These are phyloP conservation scores for Coemansia sp. DNA, from an alignment of 192 early-diverging fungal species.

Conservation along the genomic window DNA sequence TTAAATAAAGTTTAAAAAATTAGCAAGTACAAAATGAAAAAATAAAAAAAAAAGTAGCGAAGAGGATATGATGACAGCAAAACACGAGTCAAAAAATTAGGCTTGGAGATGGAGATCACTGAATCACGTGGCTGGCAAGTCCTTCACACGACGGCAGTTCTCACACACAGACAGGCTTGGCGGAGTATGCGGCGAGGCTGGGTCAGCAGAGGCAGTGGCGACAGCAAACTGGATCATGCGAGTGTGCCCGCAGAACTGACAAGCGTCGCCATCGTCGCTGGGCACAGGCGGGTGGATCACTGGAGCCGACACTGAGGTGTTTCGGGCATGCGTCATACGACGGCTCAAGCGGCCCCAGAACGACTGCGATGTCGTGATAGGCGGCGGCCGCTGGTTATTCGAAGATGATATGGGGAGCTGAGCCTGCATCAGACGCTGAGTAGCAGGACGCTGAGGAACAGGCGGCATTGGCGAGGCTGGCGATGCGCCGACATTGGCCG, in stretches of 20 bases:
- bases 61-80: neutral
- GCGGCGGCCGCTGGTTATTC: neutral
- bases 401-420: neutral
- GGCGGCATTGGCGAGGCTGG: neutral
- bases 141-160: conserved; percentile 42
- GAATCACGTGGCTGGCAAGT: conserved; percentile 21
- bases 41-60: neutral
- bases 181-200: neutral
- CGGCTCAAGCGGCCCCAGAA: conserved; percentile 44
- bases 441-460: neutral
- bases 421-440: conserved; percentile 4
- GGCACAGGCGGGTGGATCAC: conserved; percentile 5
- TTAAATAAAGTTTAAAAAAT: conserved; percentile 2
- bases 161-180: conserved; percentile 40
- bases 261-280: conserved; percentile 12
- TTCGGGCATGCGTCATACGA: conserved; percentile 30
- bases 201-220: conserved; percentile 9
- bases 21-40: conserved; percentile 1
- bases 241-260: conserved; percentile 38
- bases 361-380: conserved; percentile 13
- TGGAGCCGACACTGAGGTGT: neutral
- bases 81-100: neutral
- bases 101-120: neutral
- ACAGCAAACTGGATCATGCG: conserved; percentile 46
- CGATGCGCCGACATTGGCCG: conserved; percentile 8